Evolutionary conservation across 169 alveolate species (phyloP).

Genomic region (Hepatocystis sp.): DNA sequence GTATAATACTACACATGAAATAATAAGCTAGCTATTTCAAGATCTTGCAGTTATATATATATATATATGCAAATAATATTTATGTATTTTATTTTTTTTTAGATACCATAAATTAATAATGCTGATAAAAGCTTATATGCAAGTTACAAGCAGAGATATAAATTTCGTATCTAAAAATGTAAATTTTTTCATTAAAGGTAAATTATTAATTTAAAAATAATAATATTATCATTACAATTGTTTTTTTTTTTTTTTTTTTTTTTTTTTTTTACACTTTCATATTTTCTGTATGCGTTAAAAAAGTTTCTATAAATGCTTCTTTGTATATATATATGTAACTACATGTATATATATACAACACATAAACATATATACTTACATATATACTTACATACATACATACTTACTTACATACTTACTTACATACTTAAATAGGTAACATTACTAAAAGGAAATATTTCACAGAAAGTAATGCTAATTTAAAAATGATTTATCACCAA

Average conservation of each 20-base stretch:
- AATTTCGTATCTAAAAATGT: conserved; percentile 54
- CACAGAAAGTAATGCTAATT: conserved; percentile 11
- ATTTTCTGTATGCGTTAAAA: not conserved
- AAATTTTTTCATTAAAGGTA: conserved; percentile 37
- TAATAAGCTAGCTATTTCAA: no score
- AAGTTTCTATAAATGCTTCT: not conserved
- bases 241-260: conserved; percentile 4
- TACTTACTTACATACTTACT: not conserved
- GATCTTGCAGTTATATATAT: no score
- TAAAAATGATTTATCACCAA: conserved; percentile 3
- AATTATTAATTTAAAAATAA: not conserved
- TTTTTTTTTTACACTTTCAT: not conserved
- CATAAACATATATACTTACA: not conserved
- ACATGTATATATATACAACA: not conserved
- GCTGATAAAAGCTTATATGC: conserved; percentile 61
- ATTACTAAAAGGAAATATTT: conserved; percentile 28
- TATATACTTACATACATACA: not conserved
- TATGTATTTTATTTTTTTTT: conserved; percentile 4
- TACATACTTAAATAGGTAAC: conserved; percentile 8
- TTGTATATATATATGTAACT: conserved; percentile 7
- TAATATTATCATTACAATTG: not conserved
- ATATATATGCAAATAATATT: not conserved
- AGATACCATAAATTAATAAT: conserved; percentile 20
- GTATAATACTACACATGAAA: no score
- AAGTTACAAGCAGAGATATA: conserved; percentile 45